Base-by-base conservation (phyloP, 768 basidiomycete genomes). In the Mycena haematopus region DNA sequence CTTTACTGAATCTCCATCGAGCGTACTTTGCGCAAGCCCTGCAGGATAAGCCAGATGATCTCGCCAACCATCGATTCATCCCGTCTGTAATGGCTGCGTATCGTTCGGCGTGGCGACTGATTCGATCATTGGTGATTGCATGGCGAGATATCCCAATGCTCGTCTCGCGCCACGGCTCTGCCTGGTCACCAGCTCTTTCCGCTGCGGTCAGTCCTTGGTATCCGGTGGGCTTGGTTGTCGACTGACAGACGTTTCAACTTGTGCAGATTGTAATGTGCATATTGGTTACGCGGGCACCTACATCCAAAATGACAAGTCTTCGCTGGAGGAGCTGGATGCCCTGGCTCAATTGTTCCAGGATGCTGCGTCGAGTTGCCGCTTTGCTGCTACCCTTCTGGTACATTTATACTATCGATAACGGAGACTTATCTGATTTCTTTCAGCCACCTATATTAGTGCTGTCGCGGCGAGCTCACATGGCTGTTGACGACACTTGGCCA, bases 1-100 rank as follows among this genome's bases (percentile, higher is more conserved):
- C 82, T 0, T 76, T 90, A 35, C 74, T 91, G 31, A 85, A 85
- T 66, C 77, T 92, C 17, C 90, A 91, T 69, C 80, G 89, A 29
- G 78, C 84, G 17, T 90, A 89, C 71, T 88, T 91, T 68, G 85
- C 85, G 2, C 86, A 86, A 67, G 87, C 88, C 0, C 72, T 92
- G 21, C 82, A 84, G 53, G 89, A 90, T 47, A 76, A 78, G 52
- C 85, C 86, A 0, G 67, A 74, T 9, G 86, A 90, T 57, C 76
- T 86, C 2, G 76, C 87, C 51, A 80, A 79, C 58, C 89, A 91
- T 68, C 81, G 78, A 67, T 91, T 86, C 71, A 80, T 85, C 0
- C 85, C 87, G 1, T 92, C 91, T 1, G 86, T 91, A 6, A 81
- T 89, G 72, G 87, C 91, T 0, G 84, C 85, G 15, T 91, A 89